Evolutionary conservation across 331 rosid species (phyloP).

Genomic region (Pyrus hybrid): DNA sequence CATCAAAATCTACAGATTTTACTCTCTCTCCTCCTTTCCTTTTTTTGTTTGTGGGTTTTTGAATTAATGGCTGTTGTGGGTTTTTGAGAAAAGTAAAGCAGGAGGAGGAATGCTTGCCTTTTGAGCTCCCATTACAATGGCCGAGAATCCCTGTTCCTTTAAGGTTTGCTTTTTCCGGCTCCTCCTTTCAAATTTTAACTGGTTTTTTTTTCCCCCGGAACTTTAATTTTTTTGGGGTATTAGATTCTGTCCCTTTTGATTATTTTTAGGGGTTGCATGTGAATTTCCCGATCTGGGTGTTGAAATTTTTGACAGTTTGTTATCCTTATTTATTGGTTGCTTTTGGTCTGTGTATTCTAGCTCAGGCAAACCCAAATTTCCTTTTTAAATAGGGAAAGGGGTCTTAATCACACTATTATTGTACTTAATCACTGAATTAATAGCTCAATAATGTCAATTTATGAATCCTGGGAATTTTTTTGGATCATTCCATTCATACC

Average conservation of each 20-base stretch:
- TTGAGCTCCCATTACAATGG: constrained; percentile 70
- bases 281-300: constrained; percentile 42
- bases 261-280: constrained; percentile 34
- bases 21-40: constrained; percentile 11
- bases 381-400: not conserved
- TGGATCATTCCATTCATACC: not conserved
- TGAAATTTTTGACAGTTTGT: constrained; percentile 7
- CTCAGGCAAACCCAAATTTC: constrained; percentile 18
- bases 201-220: not conserved
- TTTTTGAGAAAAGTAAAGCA: not conserved
- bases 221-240: not conserved
- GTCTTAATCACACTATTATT: not conserved
- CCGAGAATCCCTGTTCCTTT: constrained; percentile 67
- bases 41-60: constrained; percentile 6
- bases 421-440: not conserved
- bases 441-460: constrained; percentile 7
- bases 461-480: not conserved
- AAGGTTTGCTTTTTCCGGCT: constrained; percentile 35
- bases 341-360: constrained; percentile 6
- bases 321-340: not conserved
- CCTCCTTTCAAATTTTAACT: not conserved
- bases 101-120: constrained; percentile 47
- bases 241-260: constrained; percentile 3
- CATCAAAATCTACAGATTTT: constrained; percentile 10
- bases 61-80: constrained; percentile 11